These are phyloP conservation scores for Metroxylon sagu DNA, from an alignment of 176 grass and related monocot genomes.

Conservation along the genomic window DNA sequence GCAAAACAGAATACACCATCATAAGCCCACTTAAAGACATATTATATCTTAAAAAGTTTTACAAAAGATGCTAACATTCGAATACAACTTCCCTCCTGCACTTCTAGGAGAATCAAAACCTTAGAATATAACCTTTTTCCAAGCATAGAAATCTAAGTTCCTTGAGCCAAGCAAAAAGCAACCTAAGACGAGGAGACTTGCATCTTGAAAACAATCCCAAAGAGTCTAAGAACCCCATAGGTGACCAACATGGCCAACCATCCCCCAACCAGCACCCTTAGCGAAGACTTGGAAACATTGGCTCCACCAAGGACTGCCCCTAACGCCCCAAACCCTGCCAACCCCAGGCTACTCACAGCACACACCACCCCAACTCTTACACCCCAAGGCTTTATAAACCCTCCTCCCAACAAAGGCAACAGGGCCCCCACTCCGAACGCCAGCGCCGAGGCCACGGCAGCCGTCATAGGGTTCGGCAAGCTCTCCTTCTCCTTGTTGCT, in stretches of 20 bases:
- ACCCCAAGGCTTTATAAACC: conserved; percentile 24
- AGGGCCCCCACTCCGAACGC: conserved; percentile 60
- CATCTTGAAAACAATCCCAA: conserved; percentile 41
- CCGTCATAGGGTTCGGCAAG: conserved; percentile 56
- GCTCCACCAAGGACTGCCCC: conserved; percentile 65
- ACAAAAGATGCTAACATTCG: no score
- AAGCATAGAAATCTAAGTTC: no score
- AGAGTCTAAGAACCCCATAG: conserved; percentile 57
- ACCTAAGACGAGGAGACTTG: conserved; percentile 25
- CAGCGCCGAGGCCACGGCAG: conserved; percentile 66
- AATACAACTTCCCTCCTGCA: no score
- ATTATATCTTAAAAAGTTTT: no score
- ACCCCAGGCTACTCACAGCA: conserved; percentile 41
- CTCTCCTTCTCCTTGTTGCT: background rate
- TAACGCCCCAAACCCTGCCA: conserved; percentile 47
- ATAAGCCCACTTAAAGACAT: no score
- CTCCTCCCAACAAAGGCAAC: conserved; percentile 61
- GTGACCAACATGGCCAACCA: conserved; percentile 86
- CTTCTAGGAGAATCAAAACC: no score
- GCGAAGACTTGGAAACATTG: conserved; percentile 23
- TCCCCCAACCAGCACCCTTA: conserved; percentile 63
- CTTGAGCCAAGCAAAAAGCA: no score
- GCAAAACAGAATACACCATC: no score
- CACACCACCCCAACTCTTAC: conserved; percentile 44
- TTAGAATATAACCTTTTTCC: no score